A percentile compares a stretch with the other conserved stretches of the same genome.
Evolutionary conservation across 495 filamentous ascomycete species (phyloP).

Genomic region (Penicillium longicatenatum): DNA sequence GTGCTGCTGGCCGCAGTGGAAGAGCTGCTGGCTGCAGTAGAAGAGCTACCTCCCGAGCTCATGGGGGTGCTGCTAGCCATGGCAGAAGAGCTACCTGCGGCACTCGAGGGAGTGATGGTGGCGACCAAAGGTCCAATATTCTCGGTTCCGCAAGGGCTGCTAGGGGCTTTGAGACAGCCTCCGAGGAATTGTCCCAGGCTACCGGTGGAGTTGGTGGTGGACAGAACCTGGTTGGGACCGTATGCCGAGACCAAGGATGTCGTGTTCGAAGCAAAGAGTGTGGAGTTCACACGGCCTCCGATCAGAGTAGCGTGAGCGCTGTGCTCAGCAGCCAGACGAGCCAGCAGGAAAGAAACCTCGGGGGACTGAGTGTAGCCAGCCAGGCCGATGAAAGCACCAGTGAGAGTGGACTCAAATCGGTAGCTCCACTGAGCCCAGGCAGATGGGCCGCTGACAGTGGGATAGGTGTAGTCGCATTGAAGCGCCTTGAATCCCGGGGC

Average conservation of each 20-base stretch:
- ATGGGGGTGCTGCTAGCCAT: too few relatives aligned
- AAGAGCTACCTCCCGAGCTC: too few relatives aligned
- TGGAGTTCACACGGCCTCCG: constrained; percentile 19
- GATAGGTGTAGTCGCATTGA: background rate
- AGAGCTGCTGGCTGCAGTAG: too few relatives aligned
- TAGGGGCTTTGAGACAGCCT: constrained; percentile 29
- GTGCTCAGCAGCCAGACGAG: constrained; percentile 37
- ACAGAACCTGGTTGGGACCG: constrained; percentile 28
- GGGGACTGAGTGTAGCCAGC: constrained; percentile 36
- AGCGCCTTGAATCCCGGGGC: background rate
- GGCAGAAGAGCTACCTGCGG: too few relatives aligned
- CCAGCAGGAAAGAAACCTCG: constrained; percentile 37
- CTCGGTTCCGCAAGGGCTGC: constrained; percentile 4
- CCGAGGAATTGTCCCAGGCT: constrained; percentile 31
- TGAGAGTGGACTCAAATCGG: constrained; percentile 26
- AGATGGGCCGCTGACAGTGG: background rate
- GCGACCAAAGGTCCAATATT: background rate
- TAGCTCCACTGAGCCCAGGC: constrained; percentile 1
- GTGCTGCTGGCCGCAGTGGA: too few relatives aligned
- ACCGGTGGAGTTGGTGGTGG: constrained; percentile 24
- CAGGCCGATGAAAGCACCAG: constrained; percentile 33
- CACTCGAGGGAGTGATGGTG: background rate
- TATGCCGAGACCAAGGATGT: background rate
- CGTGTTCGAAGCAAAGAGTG: background rate
- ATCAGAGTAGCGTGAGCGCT: constrained; percentile 28